These are phyloP conservation scores for Mortierella claussenii DNA, from an alignment of 192 early-diverging fungal genomes.

Conservation along the genomic window DNA sequence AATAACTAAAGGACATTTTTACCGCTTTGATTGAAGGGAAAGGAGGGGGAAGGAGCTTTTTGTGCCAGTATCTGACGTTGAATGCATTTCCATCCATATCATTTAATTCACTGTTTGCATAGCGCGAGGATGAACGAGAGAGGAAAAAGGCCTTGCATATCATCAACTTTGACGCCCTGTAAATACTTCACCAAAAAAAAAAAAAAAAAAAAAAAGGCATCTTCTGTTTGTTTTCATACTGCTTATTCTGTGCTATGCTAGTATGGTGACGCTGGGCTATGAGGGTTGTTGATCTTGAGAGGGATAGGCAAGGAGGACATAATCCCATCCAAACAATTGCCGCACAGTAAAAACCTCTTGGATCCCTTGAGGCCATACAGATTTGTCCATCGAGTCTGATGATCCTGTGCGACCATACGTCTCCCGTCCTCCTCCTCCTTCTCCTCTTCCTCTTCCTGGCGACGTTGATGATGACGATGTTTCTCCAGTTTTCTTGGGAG, in stretches of 20 bases:
- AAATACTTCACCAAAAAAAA: too few species aligned
- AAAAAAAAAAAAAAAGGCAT: background rate
- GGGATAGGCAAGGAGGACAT: constrained; percentile 42
- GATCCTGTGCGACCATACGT: too few species aligned
- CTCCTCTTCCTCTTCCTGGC: background rate
- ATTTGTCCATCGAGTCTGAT: constrained; percentile 1
- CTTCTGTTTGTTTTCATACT: background rate
- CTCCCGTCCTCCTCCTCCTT: background rate
- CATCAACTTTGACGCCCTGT: constrained; percentile 95
- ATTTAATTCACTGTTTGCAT: constrained; percentile 8
- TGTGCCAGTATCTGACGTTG: background rate
- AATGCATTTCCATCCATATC: background rate
- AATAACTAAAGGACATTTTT: background rate
- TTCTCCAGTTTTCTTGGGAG: background rate
- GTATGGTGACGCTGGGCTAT: too few species aligned
- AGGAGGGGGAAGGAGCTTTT: too few species aligned
- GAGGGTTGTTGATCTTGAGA: constrained; percentile 7
- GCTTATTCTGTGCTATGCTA: too few species aligned
- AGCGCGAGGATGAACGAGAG: constrained; percentile 85
- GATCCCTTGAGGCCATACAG: constrained; percentile 37
- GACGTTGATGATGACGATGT: constrained; percentile 2
- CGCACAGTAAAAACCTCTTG: constrained; percentile 44
- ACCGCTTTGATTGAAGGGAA: background rate
- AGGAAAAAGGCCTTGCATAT: constrained; percentile 80
- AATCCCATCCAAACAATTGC: constrained; percentile 36